A percentile compares a stretch with the other conserved stretches of the same genome.
phyloP scores from a whole-genome alignment of 805 yeast species.

The Grigorovia humatica region DNA sequence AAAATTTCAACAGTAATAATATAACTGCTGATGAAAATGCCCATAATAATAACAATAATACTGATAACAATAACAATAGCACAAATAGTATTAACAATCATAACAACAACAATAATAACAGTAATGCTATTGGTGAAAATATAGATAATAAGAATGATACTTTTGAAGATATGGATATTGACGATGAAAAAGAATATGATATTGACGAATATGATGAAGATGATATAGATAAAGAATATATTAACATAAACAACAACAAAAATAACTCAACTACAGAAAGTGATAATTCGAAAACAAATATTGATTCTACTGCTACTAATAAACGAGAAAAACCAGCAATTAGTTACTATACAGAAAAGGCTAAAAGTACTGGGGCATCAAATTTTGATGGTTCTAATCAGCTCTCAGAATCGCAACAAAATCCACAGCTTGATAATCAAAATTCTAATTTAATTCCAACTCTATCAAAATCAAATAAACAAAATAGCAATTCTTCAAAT shows the following conservation, averaged over 20 bases:
- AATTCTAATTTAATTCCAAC: not conserved
- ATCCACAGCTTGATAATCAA: not conserved
- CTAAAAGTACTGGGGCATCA: slow-evolving; percentile 21
- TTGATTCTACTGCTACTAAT: not conserved
- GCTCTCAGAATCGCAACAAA: slow-evolving; percentile 6
- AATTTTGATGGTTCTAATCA: slow-evolving; percentile 7
- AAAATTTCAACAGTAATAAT: not conserved
- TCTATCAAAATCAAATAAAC: not conserved
- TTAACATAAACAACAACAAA: slow-evolving; percentile 11
- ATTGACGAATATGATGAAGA: not conserved
- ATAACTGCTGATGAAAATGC: not conserved
- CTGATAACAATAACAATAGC: not conserved
- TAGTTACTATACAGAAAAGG: slow-evolving; percentile 20
- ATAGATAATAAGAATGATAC: slow-evolving; percentile 3
- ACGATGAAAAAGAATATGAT: not conserved
- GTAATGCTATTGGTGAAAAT: not conserved
- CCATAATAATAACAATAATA: too few relatives aligned
- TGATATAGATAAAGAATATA: slow-evolving; percentile 5
- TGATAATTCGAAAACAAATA: slow-evolving; percentile 1
- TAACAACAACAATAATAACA: not conserved
- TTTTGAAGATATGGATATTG: slow-evolving; percentile 1
- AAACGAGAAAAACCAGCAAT: slow-evolving; percentile 15
- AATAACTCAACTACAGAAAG: slow-evolving; percentile 8
- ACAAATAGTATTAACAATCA: not conserved
- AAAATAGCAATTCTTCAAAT: too few relatives aligned